These are phyloP conservation scores for Sphaerulina musiva DNA, from an alignment of 2,329 filamentous ascomycete species.

Conservation along the genomic window DNA sequence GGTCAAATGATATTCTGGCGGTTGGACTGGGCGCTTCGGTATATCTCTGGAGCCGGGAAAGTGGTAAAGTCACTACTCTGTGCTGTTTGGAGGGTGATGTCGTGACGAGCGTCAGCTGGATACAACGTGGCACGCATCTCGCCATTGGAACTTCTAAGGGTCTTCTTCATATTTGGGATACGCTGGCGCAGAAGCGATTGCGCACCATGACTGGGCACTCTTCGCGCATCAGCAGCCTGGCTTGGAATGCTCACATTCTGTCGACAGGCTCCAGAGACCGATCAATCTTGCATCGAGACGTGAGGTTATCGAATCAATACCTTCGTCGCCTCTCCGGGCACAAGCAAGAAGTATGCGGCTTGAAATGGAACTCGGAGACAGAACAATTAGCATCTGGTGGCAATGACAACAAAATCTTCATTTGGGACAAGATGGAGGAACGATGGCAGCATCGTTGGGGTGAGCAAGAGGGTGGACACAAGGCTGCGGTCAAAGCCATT, in stretches of 20 bases:
- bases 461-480: constrained; percentile 91
- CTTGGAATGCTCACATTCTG: constrained; percentile 97
- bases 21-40: constrained; percentile 89
- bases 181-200: constrained; percentile 73
- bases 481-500: constrained; percentile 93
- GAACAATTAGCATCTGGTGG: constrained; percentile 90
- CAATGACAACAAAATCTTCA: constrained; percentile 98
- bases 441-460: constrained; percentile 89
- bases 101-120: constrained; percentile 97
- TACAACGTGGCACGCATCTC: constrained; percentile 87
- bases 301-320: constrained; percentile 86
- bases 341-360: constrained; percentile 94
- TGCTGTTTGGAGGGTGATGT: constrained; percentile 89
- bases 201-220: constrained; percentile 97
- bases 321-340: constrained; percentile 81
- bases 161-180: constrained; percentile 95
- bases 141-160: constrained; percentile 93
- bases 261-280: constrained; percentile 92
- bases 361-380: constrained; percentile 96
- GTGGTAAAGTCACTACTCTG: constrained; percentile 84
- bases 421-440: constrained; percentile 95
- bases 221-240: constrained; percentile 82
- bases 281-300: constrained; percentile 90
- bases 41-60: constrained; percentile 96
- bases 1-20: constrained; percentile 85